Base-by-base conservation (phyloP, 2,329 filamentous ascomycete species). In the Cladophialophora yegresii region DNA sequence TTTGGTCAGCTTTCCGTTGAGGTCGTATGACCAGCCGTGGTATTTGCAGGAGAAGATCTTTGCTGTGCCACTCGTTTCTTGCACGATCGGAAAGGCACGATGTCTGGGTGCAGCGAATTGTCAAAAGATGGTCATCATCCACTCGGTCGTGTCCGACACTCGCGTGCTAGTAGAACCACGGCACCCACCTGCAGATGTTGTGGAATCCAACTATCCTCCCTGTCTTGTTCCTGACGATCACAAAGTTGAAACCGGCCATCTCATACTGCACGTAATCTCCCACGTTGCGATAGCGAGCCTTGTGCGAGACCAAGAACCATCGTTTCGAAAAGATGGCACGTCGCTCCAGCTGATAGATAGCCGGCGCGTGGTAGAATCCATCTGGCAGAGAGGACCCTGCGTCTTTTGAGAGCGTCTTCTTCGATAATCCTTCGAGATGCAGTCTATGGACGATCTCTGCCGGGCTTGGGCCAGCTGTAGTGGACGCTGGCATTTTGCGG, bases 11-110 rank as follows among this genome's bases (percentile, higher is more conserved):
- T 83, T 82, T 13, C 85, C 85, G 32, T 78, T 80, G 1, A 85
- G 75, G 50, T 84, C 82, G 65, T 87, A 87, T 1, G 83, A 85
- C 85, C 85, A 87, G 51, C 84, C 85, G 70, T 87, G 85, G 70
- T 87, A 87, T 65, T 82, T 82, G 77, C 85, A 88, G 0, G 81
- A 78, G 30, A 87, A 79, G 68, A 75, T 62, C 32, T 54, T 59
- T 1, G 58, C 64, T 3, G 45, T 64, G n/a, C 64, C 61, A 23
- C 58, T 61, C 22, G 61, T 60, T 16, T 63, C 61, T 32, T 59
- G 79, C 10, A 85, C 83, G 9, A 87, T 80, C 0, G 65, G 65
- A 70, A 83, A 87, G 20, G 85, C 85, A 9, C 85, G 79, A 72
- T 87, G 85, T 54, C 65, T 67, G 54, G n/a, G 13, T 30, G 10